Evolutionary conservation across 2,329 filamentous ascomycete species (phyloP), one percentile per base, ranked within the genome.

Genomic region (Byssoonygena ceratinophila): DNA sequence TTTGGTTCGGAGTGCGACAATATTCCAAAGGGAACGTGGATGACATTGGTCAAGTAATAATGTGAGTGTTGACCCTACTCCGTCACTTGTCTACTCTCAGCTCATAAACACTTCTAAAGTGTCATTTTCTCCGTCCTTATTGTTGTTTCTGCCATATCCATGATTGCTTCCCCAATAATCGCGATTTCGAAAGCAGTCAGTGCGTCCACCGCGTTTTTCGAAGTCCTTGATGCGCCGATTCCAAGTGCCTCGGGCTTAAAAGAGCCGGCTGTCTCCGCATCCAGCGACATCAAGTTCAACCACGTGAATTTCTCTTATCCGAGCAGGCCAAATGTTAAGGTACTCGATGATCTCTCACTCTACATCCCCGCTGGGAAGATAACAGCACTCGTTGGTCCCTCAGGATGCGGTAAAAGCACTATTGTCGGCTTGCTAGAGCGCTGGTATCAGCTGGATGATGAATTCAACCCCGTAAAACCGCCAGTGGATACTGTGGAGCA

Each of bases 251-350:
- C 68, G 22, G 70, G 68, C 4, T 61, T 79, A 4, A 73, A 63
- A 51, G 72, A 68, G 0, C 75, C 76, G 0, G 73, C 77, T n/a
- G 72, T 76, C 16, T 74, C 73, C 1, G 71, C 73, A 1, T 68
- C 65, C 4, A 68, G 70, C 16, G 76, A 83, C 48, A 82, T 86
- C 46, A 67, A 76, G 4, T 78, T 90, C 25, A 49, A 79, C 9
- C 72, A 80, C 39, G 77, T 90, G 9, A 77, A 75, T n/a, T 89
- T 90, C 60, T 78, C 83, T 1, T 90, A 90, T 60, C 85, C 85
- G 0, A 70, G 58, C 54, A 68, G 71, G 3, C 63, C 68, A 0
- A 60, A 65, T 16, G 61, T 66, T 4, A 61, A 61, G 7, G 64
- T 71, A 0, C 55, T 74, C 1, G 63, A 68, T 23, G 59, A 62